Conservation (phyloP, 2,329 filamentous ascomycete species). For the Clonostachys byssicola region DNA sequence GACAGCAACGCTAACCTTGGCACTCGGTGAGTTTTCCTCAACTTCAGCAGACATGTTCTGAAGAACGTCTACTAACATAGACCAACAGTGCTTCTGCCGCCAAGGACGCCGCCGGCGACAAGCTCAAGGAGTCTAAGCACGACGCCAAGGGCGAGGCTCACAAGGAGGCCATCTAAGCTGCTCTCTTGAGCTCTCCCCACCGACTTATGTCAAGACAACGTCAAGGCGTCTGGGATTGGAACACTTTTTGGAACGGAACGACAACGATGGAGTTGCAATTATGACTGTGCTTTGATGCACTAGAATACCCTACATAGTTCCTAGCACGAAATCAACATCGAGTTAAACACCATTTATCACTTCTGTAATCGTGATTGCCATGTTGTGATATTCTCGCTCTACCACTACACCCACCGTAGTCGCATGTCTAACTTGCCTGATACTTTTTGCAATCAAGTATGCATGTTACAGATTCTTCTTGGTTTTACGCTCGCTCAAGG, state of each 20-base stretch:
- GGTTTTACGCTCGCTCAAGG: constrained; percentile 30
- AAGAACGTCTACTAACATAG: neutral
- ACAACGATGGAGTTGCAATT: no score
- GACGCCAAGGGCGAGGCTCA: constrained; percentile 31
- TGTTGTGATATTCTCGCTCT: no score
- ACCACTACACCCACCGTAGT: no score
- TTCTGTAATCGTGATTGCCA: no score
- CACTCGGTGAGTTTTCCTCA: constrained; percentile 40
- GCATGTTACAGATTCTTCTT: constrained; percentile 15
- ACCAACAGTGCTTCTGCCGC: constrained; percentile 34
- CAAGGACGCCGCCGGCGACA: constrained; percentile 43
- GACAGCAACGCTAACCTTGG: constrained; percentile 44
- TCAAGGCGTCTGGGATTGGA: no score
- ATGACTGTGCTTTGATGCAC: no score
- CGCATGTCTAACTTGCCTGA: no score
- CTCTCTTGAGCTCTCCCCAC: neutral
- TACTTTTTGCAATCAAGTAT: no score
- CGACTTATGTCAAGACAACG: no score
- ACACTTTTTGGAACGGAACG: no score
- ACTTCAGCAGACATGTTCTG: neutral
- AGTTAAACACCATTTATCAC: neutral
- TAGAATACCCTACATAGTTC: no score
- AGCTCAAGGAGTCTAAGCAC: constrained; percentile 35
- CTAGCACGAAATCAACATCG: neutral
- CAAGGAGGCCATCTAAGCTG: constrained; percentile 31